phyloP scores from a whole-genome alignment of 1,284 basidiomycete species.

The Nidula niveotomentosa region DNA sequence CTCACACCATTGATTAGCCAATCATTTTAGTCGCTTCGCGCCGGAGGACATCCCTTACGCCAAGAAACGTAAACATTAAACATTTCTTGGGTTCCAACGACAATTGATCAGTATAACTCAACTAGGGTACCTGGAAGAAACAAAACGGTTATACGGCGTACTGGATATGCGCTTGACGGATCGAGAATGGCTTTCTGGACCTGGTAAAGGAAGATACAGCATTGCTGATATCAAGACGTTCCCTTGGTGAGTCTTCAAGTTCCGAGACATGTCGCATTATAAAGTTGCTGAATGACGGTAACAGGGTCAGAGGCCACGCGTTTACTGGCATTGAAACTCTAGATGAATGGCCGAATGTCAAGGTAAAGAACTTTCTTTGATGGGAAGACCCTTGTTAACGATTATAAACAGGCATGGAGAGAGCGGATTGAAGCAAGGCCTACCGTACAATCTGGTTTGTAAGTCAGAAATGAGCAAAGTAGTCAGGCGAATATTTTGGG shows the following conservation, averaged over 20 bases:
- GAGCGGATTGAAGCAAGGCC: conserved; percentile 21
- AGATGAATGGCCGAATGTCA: conserved; percentile 56
- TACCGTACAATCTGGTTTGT: conserved; percentile 22
- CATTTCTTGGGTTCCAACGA: not conserved
- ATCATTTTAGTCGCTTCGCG: conserved; percentile 56
- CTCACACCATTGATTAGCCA: conserved; percentile 28
- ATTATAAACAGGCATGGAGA: conserved; percentile 27
- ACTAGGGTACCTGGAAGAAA: conserved; percentile 73
- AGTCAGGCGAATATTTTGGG: no score
- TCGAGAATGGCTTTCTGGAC: conserved; percentile 71
- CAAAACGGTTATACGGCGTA: conserved; percentile 75
- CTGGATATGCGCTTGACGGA: conserved; percentile 67
- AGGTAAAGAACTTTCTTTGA: conserved; percentile 27
- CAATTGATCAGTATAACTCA: conserved; percentile 1
- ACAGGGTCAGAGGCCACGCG: conserved; percentile 47
- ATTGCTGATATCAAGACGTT: conserved; percentile 67
- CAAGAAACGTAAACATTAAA: conserved; percentile 43
- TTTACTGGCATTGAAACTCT: conserved; percentile 51
- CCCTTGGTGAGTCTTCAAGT: conserved; percentile 39
- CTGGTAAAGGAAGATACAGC: conserved; percentile 62
- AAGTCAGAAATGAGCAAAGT: conserved; percentile 11
- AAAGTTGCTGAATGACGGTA: no score
- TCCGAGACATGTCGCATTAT: no score
- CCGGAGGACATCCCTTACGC: conserved; percentile 68
- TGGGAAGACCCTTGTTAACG: no score